Percentiles rank a stretch among this genome's conserved stretches.
Conservation (phyloP, 495 filamentous ascomycete species). For the Aspergillus asperescens region DNA sequence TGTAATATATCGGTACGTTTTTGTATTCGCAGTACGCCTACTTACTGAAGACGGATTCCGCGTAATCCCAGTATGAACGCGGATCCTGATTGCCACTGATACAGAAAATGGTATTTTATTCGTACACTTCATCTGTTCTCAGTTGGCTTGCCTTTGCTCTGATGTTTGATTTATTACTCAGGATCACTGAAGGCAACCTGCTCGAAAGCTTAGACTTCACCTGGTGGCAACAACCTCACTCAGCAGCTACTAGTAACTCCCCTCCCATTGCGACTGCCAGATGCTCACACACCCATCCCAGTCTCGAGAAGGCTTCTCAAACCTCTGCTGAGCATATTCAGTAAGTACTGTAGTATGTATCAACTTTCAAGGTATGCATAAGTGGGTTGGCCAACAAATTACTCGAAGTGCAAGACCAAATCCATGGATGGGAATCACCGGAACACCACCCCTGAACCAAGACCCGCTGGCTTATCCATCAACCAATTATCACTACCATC, state of each 20-base stretch:
- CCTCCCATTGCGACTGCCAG: too few species aligned
- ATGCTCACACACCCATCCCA: not conserved
- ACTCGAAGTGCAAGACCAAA: conserved; percentile 1
- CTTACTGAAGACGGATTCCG: not conserved
- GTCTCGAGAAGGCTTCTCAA: not conserved
- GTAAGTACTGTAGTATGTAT: too few species aligned
- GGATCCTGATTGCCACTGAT: too few species aligned
- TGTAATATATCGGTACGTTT: not conserved
- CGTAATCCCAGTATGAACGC: not conserved
- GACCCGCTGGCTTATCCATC: conserved; percentile 1
- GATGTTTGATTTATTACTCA: too few species aligned
- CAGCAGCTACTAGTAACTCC: too few species aligned
- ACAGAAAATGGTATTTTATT: not conserved
- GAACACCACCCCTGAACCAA: conserved; percentile 21
- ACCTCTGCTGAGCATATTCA: not conserved
- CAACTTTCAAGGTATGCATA: not conserved
- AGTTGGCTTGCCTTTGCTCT: too few species aligned
- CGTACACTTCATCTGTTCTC: too few species aligned
- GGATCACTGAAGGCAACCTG: too few species aligned
- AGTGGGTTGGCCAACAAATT: conserved; percentile 12
- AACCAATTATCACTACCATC: not conserved
- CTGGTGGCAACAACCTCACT: too few species aligned
- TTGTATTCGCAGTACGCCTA: not conserved
- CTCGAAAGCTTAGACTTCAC: too few species aligned
- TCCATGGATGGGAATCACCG: conserved; percentile 17